Evolutionary conservation across 306 rosid species (phyloP).

Genomic region (Pyrus bretschneideri): DNA sequence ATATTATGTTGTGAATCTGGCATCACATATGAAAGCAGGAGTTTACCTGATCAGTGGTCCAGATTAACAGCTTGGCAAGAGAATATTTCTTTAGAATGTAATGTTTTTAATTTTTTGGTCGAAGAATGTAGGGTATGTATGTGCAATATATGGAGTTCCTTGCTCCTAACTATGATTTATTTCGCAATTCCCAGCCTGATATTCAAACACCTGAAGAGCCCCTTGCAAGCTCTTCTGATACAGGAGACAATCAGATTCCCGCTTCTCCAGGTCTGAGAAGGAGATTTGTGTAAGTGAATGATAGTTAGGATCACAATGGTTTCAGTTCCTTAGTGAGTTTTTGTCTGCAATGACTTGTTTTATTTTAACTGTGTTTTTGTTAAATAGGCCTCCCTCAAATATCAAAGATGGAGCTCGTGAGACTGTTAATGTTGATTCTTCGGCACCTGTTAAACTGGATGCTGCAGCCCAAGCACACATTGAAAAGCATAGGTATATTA

Average conservation of each 20-base stretch:
- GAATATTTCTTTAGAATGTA: background rate
- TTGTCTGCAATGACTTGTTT: slow-evolving; percentile 18
- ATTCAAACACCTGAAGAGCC: slow-evolving; percentile 37
- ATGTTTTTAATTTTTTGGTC: background rate
- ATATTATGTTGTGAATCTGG: background rate
- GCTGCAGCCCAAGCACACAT: slow-evolving; percentile 61
- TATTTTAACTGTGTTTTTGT: slow-evolving; percentile 18
- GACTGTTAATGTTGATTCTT: slow-evolving; percentile 31
- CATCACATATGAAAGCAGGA: background rate
- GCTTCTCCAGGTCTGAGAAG: slow-evolving; percentile 71
- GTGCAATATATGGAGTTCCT: background rate
- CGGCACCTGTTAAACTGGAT: slow-evolving; percentile 66
- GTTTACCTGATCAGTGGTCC: background rate
- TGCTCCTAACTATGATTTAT: slow-evolving; percentile 15
- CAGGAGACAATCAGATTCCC: slow-evolving; percentile 28
- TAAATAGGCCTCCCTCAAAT: slow-evolving; percentile 44
- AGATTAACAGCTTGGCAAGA: background rate
- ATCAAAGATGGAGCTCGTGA: slow-evolving; percentile 47
- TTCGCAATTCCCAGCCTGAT: slow-evolving; percentile 37
- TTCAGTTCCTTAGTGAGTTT: slow-evolving; percentile 5
- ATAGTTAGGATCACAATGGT: background rate
- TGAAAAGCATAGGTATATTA: slow-evolving; percentile 70
- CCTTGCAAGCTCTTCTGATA: slow-evolving; percentile 31
- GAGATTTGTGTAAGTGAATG: slow-evolving; percentile 54
- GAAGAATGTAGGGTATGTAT: background rate